Evolutionary conservation across 2,329 filamentous ascomycete species (phyloP), one percentile per base, ranked within the genome.

Genomic region (Nemania sp.): DNA sequence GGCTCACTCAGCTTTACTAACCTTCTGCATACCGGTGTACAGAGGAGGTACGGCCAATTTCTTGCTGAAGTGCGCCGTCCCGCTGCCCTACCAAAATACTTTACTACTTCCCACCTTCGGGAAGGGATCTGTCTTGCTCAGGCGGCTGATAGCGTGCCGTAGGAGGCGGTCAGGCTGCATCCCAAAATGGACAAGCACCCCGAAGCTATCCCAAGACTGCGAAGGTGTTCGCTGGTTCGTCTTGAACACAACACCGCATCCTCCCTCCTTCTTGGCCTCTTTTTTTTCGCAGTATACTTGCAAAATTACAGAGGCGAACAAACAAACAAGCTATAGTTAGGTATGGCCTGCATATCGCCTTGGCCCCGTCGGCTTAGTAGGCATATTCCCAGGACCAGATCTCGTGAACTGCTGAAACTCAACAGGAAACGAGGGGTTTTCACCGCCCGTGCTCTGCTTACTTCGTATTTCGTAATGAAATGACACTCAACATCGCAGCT

Each of bases 141-240:
- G 42, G 43, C 13, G 20, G 25, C 7, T 45, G 10, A 18, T 17
- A 34, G 13, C 21, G 15, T 17, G 40, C 15, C 10, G 37, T 51
- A 47, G 39, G 54, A 21, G 39, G 21, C 18, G 20, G 42, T 18
- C 35, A 47, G 34, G 25, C n/a, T 15, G 15, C 13, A 40, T 40
- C 59, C 34, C 10, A 15, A 61, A 54, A 40, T 11, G 21, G 55
- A 46, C 54, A 54, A 50, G 32, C 37, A 15, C 46, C 35, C 60
- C 58, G 57, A 60, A 57, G 39, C 57, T 49, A 54, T 35, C 35
- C 40, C 43, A 34, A 3, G 49, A 34, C 39, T 13, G 37, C 35
- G 2, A 42, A 18, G 40, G 21, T 7, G 50, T 25, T 45, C 42
- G 18, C 15, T 25, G 39, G 21, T 20, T 43, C 17, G 12, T 35